Conservation (phyloP, 352 stramenopile genomes). For the Stramenopiles sp. region DNA sequence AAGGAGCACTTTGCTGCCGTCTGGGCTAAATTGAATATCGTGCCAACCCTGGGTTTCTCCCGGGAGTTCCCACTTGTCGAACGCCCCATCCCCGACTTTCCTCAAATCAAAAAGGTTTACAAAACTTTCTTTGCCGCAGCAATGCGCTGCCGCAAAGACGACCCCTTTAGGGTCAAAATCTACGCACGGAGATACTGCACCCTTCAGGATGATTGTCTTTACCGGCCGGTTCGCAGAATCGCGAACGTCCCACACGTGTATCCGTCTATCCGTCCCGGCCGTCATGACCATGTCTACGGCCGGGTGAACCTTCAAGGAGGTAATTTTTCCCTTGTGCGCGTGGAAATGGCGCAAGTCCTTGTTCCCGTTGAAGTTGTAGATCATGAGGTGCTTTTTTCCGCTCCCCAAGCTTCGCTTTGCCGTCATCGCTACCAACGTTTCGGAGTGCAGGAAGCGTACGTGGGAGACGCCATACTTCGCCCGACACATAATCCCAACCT, state of each 20-base stretch:
- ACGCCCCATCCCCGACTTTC: not conserved
- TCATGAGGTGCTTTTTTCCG: not conserved
- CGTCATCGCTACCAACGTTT: not conserved
- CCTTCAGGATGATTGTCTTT: not conserved
- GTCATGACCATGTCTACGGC: not conserved
- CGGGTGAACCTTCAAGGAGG: not conserved
- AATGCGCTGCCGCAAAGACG: not conserved
- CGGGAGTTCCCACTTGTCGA: slow-evolving; percentile 2
- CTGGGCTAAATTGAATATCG: slow-evolving; percentile 11
- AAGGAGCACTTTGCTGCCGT: slow-evolving; percentile 2
- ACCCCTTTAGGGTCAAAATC: slow-evolving; percentile 11
- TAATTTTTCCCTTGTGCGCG: not conserved
- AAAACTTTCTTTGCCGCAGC: not conserved
- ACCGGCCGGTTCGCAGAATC: not conserved
- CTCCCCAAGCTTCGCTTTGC: not conserved
- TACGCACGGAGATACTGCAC: not conserved
- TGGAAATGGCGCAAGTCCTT: not conserved
- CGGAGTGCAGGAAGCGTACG: not conserved
- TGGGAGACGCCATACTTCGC: not conserved
- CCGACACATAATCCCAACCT: not conserved
- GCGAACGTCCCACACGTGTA: not conserved
- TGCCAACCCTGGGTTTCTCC: not conserved
- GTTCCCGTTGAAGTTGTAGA: slow-evolving; percentile 7
- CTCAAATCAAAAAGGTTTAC: slow-evolving; percentile 8
- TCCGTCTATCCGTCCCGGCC: not conserved